Evolutionary conservation across 805 yeast species (phyloP), one percentile per base, ranked within the genome.

Genomic region (Myxozyma neotropica): DNA sequence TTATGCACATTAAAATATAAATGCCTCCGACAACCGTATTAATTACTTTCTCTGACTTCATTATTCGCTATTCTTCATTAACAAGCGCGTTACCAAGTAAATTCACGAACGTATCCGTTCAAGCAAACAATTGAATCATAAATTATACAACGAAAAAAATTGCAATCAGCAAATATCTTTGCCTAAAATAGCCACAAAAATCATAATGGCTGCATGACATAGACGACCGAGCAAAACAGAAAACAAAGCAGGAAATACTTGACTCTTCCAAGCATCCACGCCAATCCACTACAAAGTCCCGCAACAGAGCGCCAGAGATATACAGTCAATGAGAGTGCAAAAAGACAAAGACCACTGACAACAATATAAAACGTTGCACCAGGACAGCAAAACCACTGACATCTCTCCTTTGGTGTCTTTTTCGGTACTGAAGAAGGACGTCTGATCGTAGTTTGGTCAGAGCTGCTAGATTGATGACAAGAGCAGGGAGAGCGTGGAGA

Each of bases 181-280:
- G 7, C 13, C 13, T 6, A 5, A 7, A 5, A 38, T 38, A 38
- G 17, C 42, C 21, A 7, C 8, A 4, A 38, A 38, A 38, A 5
- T 36, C 23, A 48, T 5, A 47, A 26, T 3, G 57, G 58, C 27
- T 39, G 46, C 3, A 31, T 10, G 4, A 47, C 29, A 29, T 46
- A 54, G 24, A 54, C 53, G n/a, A 42, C 43, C 26, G 46, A 54
- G 53, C 58, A 54, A 19, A 54, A 26, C 27, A 54, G 2, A 17
- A 46, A 47, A n/a, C 44, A 35, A n/a, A 54, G 15, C 13, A 38
- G 19, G 17, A 15, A 46, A 31, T 47, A 47, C 40, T 54, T 54
- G 23, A 38, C 21, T 23, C 21, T 35, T 3, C n/a, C n/a, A 8
- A 17, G 19, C 4, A 21, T 40, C 47, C 46, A 38, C 10, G 35